Evolutionary conservation across 768 basidiomycete genomes (phyloP), one percentile per base, ranked within the genome.

Genomic region (Lactifluus rugatus): DNA sequence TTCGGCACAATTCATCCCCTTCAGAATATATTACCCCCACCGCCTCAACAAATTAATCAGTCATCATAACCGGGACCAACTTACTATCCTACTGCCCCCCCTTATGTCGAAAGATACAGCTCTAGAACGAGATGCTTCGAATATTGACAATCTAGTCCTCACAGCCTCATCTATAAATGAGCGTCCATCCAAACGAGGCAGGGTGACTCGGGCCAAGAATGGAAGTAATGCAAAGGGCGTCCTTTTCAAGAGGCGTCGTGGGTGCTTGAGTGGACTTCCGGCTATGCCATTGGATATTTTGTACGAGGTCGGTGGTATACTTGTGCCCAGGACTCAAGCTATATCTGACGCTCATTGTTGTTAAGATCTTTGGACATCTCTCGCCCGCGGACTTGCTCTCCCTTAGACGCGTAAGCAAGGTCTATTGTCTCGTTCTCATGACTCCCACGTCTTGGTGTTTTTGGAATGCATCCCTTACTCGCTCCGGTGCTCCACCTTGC

Each of bases 371-470:
- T 23, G 41, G 45, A 1, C 64, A 67, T 32, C 64, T 74, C 16
- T 57, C 47, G 11, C 73, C 73, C 9, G 42, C 60, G 13, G 73
- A 73, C 59, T 58, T 74, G 16, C 57, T 73, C 39, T 39, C 57
- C 14, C 65, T 74, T 8, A 56, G 64, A 13, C 67, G 71, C 31
- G 67, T 68, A 8, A 69, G 54, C 48, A 70, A 66, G 49, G 52
- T 26, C 1, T 65, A 72, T 28, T 70, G 72, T 19, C 32, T n/a
- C 6, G 56, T 68, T 17, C 64, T 74, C 9, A 50, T 69, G 47
- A 60, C 66, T 8, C 53, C 54, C 1, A 37, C 31, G 14, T 54
- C 65, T 17, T 62, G 34, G 10, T 56, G 58, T 14, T 48, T 73
- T 4, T 74, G 73, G 73, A 62, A 61, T 9, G n/a, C 23, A 8